Conservation (phyloP, 176 grass and related monocot species). For the Triticum turgidum region DNA sequence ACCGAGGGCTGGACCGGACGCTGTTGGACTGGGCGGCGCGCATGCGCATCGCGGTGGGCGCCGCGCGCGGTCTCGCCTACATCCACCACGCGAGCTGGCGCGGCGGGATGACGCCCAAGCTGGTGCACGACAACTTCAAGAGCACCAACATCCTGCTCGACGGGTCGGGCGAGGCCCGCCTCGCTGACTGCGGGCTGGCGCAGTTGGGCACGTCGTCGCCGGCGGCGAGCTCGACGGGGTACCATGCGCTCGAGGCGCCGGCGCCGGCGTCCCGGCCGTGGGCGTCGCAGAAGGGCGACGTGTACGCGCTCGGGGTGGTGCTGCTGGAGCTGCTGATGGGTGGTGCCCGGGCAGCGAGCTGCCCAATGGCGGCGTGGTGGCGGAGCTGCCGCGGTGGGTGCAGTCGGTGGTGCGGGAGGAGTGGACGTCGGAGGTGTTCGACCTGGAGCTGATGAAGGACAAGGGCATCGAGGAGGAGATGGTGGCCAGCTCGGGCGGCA, state of each 20-base stretch:
- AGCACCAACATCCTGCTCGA: slow-evolving; percentile 85
- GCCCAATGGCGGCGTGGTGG: slow-evolving; percentile 31
- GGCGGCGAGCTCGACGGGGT: slow-evolving; percentile 38
- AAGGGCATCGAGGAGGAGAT: slow-evolving; percentile 99
- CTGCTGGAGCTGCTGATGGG: slow-evolving; percentile 89
- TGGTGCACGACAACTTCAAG: slow-evolving; percentile 90
- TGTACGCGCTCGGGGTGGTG: slow-evolving; percentile 87
- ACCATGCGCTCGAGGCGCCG: slow-evolving; percentile 76
- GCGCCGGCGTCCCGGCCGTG: slow-evolving; percentile 52
- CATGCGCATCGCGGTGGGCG: slow-evolving; percentile 57
- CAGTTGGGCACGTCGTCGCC: slow-evolving; percentile 47
- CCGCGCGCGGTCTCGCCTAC: slow-evolving; percentile 71
- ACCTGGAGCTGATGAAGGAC: slow-evolving; percentile 97
- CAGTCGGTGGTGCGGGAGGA: slow-evolving; percentile 95
- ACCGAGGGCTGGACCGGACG: too few species aligned
- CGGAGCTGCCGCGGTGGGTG: slow-evolving; percentile 84
- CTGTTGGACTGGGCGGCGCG: slow-evolving; percentile 51
- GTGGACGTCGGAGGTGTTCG: slow-evolving; percentile 99
- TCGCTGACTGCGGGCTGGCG: slow-evolving; percentile 81
- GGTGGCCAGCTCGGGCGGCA: slow-evolving; percentile 31
- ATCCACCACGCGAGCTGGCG: slow-evolving; percentile 85
- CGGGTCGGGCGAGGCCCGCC: slow-evolving; percentile 47
- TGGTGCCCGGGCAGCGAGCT: slow-evolving; percentile 44
- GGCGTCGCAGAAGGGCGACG: slow-evolving; percentile 87
- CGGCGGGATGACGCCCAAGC: slow-evolving; percentile 34